Evolutionary conservation across 116 monocot species (phyloP), one percentile per base, ranked within the genome.

Genomic region (Trichopus zeylanicus): DNA sequence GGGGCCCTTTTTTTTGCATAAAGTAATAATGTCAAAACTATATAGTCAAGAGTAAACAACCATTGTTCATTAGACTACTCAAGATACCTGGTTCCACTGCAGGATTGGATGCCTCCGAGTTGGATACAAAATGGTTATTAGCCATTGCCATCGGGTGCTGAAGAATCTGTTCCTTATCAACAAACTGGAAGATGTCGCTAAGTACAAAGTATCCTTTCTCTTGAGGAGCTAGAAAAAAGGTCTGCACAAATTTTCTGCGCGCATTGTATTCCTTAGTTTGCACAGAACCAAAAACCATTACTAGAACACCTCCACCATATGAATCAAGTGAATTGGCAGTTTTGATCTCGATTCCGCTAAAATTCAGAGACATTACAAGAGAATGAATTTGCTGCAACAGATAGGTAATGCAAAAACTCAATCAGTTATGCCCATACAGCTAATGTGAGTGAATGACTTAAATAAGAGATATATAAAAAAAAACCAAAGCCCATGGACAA

Each of bases 161-260:
- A n/a, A 55, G 57, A 4, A 32, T 18, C 29, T 66, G 60, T 25
- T 80, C 74, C 51, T 70, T 70, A 11, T 80, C 70, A 46, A 67
- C 42, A 46, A 80, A 58, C 11, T 74, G 66, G 32, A 74, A 75
- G 57, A 91, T 80, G 59, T 98, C 91, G 53, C 83, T 98, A 16
- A 91, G 88, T 68, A 91, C 74, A 78, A 85, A 98, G 63, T 78
- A 98, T 54, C 88, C 88, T 59, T 91, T 98, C 46, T 91, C 98
- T 67, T 91, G 91, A 15, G 98, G 91, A 22, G 98, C 98, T 66
- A 98, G 82, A 59, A 98, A 88, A 64, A 98, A 98, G 5, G 80
- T 91, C 67, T 98, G 91, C 39, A 84, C 70, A 73, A 91, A 98
- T 56, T 80, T 69, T 61, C 85, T 77, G 52, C 78, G 73, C 35